phyloP scores from a whole-genome alignment of 2,329 filamentous ascomycete genomes.

The Thelonectria rubi region DNA sequence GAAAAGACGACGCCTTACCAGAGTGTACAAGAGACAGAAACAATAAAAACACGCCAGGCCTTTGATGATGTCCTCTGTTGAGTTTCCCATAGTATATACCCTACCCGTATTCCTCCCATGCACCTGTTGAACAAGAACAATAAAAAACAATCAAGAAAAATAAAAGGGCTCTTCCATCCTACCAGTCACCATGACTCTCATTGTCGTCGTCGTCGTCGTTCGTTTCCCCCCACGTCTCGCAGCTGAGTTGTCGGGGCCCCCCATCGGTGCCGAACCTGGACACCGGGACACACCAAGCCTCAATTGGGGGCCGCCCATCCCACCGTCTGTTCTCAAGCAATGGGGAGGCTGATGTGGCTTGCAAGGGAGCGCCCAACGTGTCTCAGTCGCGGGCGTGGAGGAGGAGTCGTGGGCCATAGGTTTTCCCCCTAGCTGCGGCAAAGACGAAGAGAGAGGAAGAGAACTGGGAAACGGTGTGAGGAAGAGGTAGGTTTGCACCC shows the following conservation, averaged over 20 bases:
- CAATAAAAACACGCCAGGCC: conserved; percentile 12
- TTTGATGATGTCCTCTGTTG: conserved; percentile 33
- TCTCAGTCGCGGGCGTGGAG: too few relatives aligned
- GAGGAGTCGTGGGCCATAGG: too few relatives aligned
- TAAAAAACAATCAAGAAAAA: conserved; percentile 19
- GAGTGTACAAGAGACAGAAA: conserved; percentile 21
- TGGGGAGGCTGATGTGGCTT: conserved; percentile 14
- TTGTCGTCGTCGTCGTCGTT: too few relatives aligned
- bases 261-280: conserved; percentile 16
- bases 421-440: conserved; percentile 5
- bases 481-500: conserved; percentile 40
- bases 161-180: conserved; percentile 5
- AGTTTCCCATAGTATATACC: conserved; percentile 13
- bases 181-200: too few relatives aligned
- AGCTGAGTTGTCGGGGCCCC: background rate
- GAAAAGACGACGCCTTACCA: conserved; percentile 34
- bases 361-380: too few relatives aligned
- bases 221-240: conserved; percentile 20
- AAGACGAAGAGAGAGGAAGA: conserved; percentile 17
- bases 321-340: too few relatives aligned
- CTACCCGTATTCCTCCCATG: conserved; percentile 32
- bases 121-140: conserved; percentile 23
- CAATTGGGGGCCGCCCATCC: conserved; percentile 1
- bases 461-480: background rate
- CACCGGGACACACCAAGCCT: conserved; percentile 20